These are phyloP conservation scores for Leptoxyphium fumago DNA, from an alignment of 2,329 filamentous ascomycete genomes.

Conservation along the genomic window DNA sequence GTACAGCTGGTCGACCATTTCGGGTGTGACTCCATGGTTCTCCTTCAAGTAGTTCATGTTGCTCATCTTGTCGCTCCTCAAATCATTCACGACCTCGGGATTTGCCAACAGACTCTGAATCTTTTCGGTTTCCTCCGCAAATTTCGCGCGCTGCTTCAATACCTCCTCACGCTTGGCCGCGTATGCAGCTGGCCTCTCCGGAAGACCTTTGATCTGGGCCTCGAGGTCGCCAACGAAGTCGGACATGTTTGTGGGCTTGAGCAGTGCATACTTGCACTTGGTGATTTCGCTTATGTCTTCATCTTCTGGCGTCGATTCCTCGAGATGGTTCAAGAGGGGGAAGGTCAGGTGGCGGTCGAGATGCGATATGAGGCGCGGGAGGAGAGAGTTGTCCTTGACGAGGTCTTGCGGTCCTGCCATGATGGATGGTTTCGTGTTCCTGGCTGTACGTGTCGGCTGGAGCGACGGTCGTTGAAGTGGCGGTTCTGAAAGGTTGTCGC, in stretches of 20 bases:
- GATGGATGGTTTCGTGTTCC: constrained; percentile 10
- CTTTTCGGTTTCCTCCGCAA: constrained; percentile 75
- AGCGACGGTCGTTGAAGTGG: too few relatives aligned
- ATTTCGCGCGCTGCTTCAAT: constrained; percentile 64
- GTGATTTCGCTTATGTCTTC: constrained; percentile 64
- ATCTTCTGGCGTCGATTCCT: constrained; percentile 61
- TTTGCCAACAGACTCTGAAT: constrained; percentile 76
- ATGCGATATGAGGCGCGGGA: constrained; percentile 78
- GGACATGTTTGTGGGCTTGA: constrained; percentile 97
- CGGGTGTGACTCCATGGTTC: constrained; percentile 81
- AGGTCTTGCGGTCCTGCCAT: constrained; percentile 41
- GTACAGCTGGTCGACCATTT: constrained; percentile 92
- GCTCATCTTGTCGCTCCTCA: constrained; percentile 93
- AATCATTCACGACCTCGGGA: constrained; percentile 77
- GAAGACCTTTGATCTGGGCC: constrained; percentile 71
- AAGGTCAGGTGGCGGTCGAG: constrained; percentile 95
- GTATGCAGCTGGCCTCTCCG: constrained; percentile 70
- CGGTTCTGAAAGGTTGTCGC: too few relatives aligned
- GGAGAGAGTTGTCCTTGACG: constrained; percentile 60
- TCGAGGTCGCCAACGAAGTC: constrained; percentile 91
- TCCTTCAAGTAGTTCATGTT: constrained; percentile 98
- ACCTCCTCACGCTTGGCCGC: constrained; percentile 81
- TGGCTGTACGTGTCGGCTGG: too few relatives aligned
- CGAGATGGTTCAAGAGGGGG: constrained; percentile 84
- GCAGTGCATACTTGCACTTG: constrained; percentile 78